A percentile compares a stretch with the other conserved stretches of the same genome.
Evolutionary conservation across 2,329 filamentous ascomycete genomes (phyloP).

Genomic region (Ceratocystis colombiana): DNA sequence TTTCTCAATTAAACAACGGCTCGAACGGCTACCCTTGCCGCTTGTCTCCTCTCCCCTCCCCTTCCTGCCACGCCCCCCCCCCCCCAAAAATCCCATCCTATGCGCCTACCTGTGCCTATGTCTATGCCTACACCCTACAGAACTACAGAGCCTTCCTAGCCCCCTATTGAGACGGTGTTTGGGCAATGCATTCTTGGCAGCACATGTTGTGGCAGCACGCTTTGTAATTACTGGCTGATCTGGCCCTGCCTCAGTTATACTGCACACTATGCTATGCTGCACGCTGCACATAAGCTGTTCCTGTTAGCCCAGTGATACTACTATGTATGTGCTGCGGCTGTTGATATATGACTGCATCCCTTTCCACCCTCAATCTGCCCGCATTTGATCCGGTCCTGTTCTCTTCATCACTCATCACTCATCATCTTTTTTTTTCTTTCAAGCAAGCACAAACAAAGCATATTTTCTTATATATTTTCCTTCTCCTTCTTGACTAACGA

Average conservation of each 20-base stretch:
- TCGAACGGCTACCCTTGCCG: constrained; percentile 19
- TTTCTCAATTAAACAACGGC: constrained; percentile 10
- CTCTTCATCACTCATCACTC: neutral
- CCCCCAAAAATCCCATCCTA: neutral
- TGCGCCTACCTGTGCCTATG: neutral
- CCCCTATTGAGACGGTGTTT: constrained; percentile 10
- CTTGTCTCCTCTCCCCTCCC: constrained; percentile 17
- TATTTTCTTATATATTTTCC: neutral
- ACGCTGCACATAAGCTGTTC: constrained; percentile 4
- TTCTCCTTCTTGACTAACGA: constrained; percentile 1
- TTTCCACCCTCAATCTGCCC: constrained; percentile 3
- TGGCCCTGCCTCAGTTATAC: neutral
- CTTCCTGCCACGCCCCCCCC: neutral
- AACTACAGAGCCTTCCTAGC: constrained; percentile 15
- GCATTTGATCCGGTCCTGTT: neutral
- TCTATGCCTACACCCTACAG: constrained; percentile 6
- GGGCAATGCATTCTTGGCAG: constrained; percentile 18
- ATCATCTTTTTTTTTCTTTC: neutral
- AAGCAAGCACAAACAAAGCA: neutral
- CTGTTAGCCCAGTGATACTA: neutral
- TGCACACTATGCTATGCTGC: neutral
- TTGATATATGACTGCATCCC: constrained; percentile 15
- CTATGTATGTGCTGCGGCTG: neutral
- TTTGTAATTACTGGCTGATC: constrained; percentile 15
- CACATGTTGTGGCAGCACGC: constrained; percentile 9